phyloP scores from a whole-genome alignment of 345 rosid genomes.

The Nephelium lappaceum region DNA sequence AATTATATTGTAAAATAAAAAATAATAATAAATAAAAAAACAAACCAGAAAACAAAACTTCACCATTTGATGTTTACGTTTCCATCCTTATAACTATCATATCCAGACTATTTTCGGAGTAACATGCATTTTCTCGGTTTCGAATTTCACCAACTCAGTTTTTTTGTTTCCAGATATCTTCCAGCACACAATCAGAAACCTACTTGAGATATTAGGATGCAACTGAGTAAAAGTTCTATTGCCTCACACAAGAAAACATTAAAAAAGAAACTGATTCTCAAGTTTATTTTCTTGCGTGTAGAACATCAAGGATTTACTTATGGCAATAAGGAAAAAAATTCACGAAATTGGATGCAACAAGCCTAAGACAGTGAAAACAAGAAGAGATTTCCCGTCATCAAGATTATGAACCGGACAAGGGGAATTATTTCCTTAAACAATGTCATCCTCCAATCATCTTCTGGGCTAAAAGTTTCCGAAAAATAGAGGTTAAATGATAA shows the following conservation, averaged over 20 bases:
- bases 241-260: neutral
- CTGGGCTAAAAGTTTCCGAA: neutral
- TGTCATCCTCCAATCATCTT: neutral
- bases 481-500: neutral
- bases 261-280: neutral
- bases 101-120: no score
- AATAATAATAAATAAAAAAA: no score
- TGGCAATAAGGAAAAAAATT: no score
- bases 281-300: neutral
- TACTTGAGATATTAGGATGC: neutral
- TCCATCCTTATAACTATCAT: no score
- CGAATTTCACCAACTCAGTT: no score
- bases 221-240: neutral
- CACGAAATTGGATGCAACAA: neutral
- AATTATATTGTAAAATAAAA: no score
- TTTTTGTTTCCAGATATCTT: neutral
- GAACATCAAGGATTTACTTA: neutral
- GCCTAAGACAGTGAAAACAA: neutral
- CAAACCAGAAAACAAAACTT: no score
- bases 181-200: neutral
- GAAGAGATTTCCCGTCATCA: neutral
- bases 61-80: no score
- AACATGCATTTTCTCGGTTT: no score
- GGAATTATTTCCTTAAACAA: neutral
- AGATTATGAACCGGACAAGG: neutral